Base-by-base conservation (phyloP, 352 stramenopile species). In the Globisporangium rhizosaccharum region DNA sequence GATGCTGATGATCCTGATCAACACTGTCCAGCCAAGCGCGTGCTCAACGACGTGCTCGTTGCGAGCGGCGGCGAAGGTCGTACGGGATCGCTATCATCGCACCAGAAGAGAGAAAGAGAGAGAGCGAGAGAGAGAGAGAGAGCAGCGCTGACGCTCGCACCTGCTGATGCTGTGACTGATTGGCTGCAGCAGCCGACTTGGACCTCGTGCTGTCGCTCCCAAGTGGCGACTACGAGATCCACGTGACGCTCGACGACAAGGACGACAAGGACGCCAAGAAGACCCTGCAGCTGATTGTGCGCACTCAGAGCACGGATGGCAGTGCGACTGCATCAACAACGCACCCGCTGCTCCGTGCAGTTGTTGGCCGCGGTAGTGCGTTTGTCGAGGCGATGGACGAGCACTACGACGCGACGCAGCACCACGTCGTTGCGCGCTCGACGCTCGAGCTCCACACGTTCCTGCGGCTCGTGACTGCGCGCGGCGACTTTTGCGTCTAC, bases 401-500 rank as follows among this genome's bases (percentile, higher is more conserved):
- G 17, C 52, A 52, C 39, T 53, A 58, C 20, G 37, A 65, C 23
- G 44, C 59, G 42, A 20, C 57, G 23, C 11, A 56, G 55, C 36
- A 58, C 25, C 23, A 17, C 50, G 36, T 48, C n/a, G 36, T 45
- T 50, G 50, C 56, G 3, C 7, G 15, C 17, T 65, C 59, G 9
- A 63, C 62, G 26, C 48, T 56, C 7, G 68, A 76, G 51, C 36
- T 76, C 30, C 6, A 67, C 6, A 62, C 59, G 37, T 73, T 76
- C 10, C 51, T 76, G 37, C 57, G 63, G 23, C 42, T 69, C 12
- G 37, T 76, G 6, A 50, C 45, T 6, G 53, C 66, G 3, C 17
- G 33, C n/a, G 57, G 49, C 20, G 33, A 41, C 36, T 65, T 65
- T 33, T 11, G 28, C 17, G 36, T 30, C 6, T 65, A 41, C 33